These are phyloP conservation scores for Aureobasidium sp. DNA, from an alignment of 2,329 filamentous ascomycete genomes.

Conservation along the genomic window DNA sequence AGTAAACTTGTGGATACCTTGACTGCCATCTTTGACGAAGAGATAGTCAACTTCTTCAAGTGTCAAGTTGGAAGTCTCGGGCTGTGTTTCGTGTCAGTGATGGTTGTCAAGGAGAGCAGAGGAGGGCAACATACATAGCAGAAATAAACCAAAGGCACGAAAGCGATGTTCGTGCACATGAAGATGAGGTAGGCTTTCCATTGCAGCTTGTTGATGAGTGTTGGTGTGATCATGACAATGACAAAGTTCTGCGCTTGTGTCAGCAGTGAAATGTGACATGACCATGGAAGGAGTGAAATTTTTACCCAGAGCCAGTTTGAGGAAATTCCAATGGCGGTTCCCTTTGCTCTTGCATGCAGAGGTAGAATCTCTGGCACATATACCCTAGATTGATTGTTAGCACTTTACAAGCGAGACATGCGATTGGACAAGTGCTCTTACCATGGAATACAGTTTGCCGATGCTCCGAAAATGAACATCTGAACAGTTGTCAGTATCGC, in stretches of 20 bases:
- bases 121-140: conserved; percentile 30
- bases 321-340: conserved; percentile 42
- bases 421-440: neutral
- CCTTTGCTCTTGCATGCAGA: conserved; percentile 42
- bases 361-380: conserved; percentile 45
- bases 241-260: conserved; percentile 36
- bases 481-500: conserved; percentile 20
- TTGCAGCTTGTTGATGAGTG: conserved; percentile 36
- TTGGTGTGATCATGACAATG: conserved; percentile 46
- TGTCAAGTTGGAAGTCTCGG: conserved; percentile 36
- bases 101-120: conserved; percentile 35
- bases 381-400: conserved; percentile 21
- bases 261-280: neutral
- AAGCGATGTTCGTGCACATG: conserved; percentile 40
- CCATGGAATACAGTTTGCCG: conserved; percentile 43
- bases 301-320: conserved; percentile 43
- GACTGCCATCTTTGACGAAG: conserved; percentile 26
- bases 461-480: conserved; percentile 36
- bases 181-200: conserved; percentile 49
- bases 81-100: conserved; percentile 16
- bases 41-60: conserved; percentile 40
- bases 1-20: conserved; percentile 19
- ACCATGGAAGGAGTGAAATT: too few species aligned
- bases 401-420: neutral
- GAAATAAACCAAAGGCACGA: conserved; percentile 42